Conservation (phyloP, 257 asterid species). For the Nicotiana undulata region DNA sequence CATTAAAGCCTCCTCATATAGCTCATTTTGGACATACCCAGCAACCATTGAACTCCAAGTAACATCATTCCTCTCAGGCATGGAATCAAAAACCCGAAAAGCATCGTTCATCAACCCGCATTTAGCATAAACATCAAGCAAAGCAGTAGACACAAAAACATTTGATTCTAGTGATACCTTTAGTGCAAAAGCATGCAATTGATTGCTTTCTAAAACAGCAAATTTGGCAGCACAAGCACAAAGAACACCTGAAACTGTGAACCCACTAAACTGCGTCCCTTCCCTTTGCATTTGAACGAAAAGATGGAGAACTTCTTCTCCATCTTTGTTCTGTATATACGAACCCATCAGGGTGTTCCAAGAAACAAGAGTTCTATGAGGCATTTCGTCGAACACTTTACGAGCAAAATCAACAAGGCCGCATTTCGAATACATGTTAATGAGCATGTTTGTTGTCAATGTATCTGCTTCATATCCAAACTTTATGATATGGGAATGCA, state of each 20-base stretch:
- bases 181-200: conserved; percentile 61
- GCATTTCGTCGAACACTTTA: conserved; percentile 73
- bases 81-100: conserved; percentile 35
- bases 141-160: conserved; percentile 60
- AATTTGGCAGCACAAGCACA: conserved; percentile 67
- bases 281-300: conserved; percentile 57
- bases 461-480: conserved; percentile 44
- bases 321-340: conserved; percentile 45
- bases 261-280: conserved; percentile 56
- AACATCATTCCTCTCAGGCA: conserved; percentile 58
- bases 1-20: conserved; percentile 61
- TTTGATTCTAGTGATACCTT: conserved; percentile 49
- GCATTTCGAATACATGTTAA: conserved; percentile 63
- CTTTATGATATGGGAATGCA: conserved; percentile 54
- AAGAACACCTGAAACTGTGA: conserved; percentile 64
- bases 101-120: conserved; percentile 55
- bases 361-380: conserved; percentile 47
- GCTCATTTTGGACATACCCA: conserved; percentile 64
- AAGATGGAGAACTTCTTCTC: conserved; percentile 43
- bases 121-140: conserved; percentile 82
- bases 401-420: conserved; percentile 36
- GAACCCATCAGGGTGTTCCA: conserved; percentile 80
- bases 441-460: conserved; percentile 63
- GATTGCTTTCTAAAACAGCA: conserved; percentile 58
- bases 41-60: conserved; percentile 96